phyloP scores from a whole-genome alignment of 1,284 basidiomycete species.

The Pseudozyma pruni region DNA sequence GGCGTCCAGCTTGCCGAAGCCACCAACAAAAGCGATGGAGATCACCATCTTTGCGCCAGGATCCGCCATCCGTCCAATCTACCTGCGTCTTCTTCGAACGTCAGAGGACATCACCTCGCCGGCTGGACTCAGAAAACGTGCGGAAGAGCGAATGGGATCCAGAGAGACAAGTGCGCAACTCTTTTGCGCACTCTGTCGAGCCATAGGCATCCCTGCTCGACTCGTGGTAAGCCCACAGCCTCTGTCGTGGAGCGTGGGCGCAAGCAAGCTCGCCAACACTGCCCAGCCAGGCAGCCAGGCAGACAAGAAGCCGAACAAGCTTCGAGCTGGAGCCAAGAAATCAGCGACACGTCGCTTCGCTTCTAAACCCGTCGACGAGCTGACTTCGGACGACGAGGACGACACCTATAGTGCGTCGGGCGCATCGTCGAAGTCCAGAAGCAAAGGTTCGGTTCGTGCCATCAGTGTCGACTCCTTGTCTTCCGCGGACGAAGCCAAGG shows the following conservation, averaged over 20 bases:
- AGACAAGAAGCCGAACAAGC: conserved; percentile 53
- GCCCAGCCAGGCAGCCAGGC: conserved; percentile 55
- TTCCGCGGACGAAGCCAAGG: conserved; percentile 15
- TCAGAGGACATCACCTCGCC: conserved; percentile 78
- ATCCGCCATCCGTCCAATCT: conserved; percentile 52
- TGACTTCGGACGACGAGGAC: conserved; percentile 55
- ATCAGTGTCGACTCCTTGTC: conserved; percentile 19
- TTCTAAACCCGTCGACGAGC: conserved; percentile 44
- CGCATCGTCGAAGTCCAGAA: conserved; percentile 5
- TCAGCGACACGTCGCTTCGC: conserved; percentile 17
- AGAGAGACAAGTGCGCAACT: conserved; percentile 89
- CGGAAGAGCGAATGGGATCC: conserved; percentile 80
- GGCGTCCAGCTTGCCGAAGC: conserved; percentile 5
- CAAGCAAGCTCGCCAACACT: conserved; percentile 60
- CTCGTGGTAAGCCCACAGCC: conserved; percentile 90
- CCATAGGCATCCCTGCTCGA: conserved; percentile 85
- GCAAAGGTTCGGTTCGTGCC: conserved; percentile 8
- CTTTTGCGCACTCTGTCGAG: conserved; percentile 88
- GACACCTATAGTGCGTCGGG: conserved; percentile 18
- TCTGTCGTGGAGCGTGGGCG: conserved; percentile 78
- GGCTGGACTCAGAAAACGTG: conserved; percentile 90
- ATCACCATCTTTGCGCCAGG: conserved; percentile 69
- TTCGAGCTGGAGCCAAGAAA: conserved; percentile 14
- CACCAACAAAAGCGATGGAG: conserved; percentile 62
- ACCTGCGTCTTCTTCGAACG: conserved; percentile 70